Evolutionary conservation across 768 basidiomycete genomes (phyloP), one percentile per base, ranked within the genome.

Genomic region (Agaricus blazei): DNA sequence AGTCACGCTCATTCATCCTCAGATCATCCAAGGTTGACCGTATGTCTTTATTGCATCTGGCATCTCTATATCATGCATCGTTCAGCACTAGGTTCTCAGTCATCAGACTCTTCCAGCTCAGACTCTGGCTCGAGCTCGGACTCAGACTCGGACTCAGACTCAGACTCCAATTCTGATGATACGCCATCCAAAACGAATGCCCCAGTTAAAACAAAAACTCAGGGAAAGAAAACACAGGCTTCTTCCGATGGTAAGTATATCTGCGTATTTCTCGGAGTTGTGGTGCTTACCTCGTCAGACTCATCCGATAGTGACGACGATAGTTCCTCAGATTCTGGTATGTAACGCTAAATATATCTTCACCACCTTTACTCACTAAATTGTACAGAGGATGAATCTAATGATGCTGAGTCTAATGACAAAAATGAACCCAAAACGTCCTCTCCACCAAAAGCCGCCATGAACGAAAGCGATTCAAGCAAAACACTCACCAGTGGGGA

Each of bases 391-490:
- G 71, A 75, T 43, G 70, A 75, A 59, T 72, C 71, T 12, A 74
- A 69, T 51, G 69, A 74, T 55, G 55, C 67, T 29, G 60, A 54
- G 6, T 36, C 43, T 26, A 19, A 23, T 45, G 42, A 46, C 27
- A 57, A 58, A 61, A 47, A 49, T 11, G 53, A 57, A 37, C 24
- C 54, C 1, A 59, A 59, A 31, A 51, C 34, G 48, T 23, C 61
- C 8, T 47, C 48, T 14, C 24, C 52, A 26, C 38, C n/a, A 24
- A 63, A 62, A 50, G 23, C 26, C 26, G 24, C 51, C 26, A 23
- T 54, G 19, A 64, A 66, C 23, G 61, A 58, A 14, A 69, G 72
- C 48, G 74, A 72, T 47, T 72, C 75, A 2, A 78, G 75, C 58
- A 65, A 50, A 26, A 79, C 75, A 7, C 60, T 76, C 42, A 64